phyloP scores from a whole-genome alignment of 2,329 filamentous ascomycete genomes.

The Ceratocystis ficicola region DNA sequence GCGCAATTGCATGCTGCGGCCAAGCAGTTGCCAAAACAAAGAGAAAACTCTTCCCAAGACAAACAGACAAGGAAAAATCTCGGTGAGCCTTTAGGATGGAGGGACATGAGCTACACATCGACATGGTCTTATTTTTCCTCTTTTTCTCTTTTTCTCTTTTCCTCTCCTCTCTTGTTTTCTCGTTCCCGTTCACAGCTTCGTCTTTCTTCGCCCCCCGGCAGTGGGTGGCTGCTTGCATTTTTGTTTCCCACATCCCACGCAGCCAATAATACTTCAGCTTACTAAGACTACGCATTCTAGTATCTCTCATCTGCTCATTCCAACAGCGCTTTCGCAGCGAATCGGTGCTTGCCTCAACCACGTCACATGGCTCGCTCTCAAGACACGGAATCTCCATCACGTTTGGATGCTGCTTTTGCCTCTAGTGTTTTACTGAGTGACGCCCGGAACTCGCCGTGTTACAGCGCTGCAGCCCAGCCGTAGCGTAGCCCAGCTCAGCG shows the following conservation, averaged over 20 bases:
- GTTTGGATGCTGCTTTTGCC: too few relatives aligned
- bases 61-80: not conserved
- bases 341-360: too few relatives aligned
- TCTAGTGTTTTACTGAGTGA: not conserved
- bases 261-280: not conserved
- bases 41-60: not conserved
- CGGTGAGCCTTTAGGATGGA: not conserved
- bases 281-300: not conserved
- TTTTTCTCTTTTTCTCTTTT: not conserved
- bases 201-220: not conserved
- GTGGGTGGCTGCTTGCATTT: constrained; percentile 4
- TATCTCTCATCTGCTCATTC: not conserved
- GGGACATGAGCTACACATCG: not conserved
- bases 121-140: not conserved
- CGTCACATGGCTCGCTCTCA: too few relatives aligned
- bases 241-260: constrained; percentile 1
- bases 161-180: not conserved
- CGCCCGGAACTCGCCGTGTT: constrained; percentile 1
- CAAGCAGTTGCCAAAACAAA: not conserved
- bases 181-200: not conserved
- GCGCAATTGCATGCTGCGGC: not conserved
- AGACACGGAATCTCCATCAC: too few relatives aligned
- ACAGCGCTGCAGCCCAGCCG: not conserved
- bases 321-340: too few relatives aligned
- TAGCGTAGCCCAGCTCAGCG: not conserved